A percentile compares a stretch with the other conserved stretches of the same genome.
Conservation (phyloP, 768 basidiomycete genomes). For the Goffeauzyma gilvescens region DNA sequence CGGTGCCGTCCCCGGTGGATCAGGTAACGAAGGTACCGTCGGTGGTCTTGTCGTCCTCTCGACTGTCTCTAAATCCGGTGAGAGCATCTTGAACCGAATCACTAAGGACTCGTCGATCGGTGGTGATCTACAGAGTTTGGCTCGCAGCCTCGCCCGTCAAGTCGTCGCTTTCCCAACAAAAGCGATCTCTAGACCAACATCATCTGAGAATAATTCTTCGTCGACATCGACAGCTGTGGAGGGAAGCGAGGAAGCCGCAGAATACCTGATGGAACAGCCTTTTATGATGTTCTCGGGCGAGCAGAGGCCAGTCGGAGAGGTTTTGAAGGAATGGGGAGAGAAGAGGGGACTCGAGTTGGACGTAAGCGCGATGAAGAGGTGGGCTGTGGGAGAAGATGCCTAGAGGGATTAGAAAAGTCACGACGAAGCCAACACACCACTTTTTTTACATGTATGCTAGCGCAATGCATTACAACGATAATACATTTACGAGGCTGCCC, state of each 20-base stretch:
- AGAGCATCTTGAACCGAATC: slow-evolving; percentile 21
- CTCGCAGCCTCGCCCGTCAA: slow-evolving; percentile 63
- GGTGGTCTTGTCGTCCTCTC: slow-evolving; percentile 36
- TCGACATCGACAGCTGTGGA: too few relatives aligned
- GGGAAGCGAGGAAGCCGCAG: slow-evolving; percentile 18
- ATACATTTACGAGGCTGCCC: too few relatives aligned
- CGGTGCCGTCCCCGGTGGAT: slow-evolving; percentile 21
- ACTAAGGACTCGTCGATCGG: slow-evolving; percentile 31
- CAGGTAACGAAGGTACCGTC: slow-evolving; percentile 35
- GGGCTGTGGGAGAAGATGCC: slow-evolving; percentile 23
- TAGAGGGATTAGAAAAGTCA: neutral
- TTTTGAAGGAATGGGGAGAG: slow-evolving; percentile 22
- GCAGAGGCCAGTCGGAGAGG: slow-evolving; percentile 19
- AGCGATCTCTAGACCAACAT: slow-evolving; percentile 32
- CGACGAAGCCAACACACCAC: too few relatives aligned
- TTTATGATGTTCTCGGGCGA: slow-evolving; percentile 25
- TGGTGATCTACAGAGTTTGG: slow-evolving; percentile 44
- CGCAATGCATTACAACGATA: too few relatives aligned
- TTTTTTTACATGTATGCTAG: too few relatives aligned
- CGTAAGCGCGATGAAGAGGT: slow-evolving; percentile 24
- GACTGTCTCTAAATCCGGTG: slow-evolving; percentile 32
- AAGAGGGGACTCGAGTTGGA: slow-evolving; percentile 20
- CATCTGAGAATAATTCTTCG: too few relatives aligned
- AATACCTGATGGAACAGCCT: slow-evolving; percentile 21
- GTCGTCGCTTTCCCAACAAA: slow-evolving; percentile 62